Evolutionary conservation across 176 grass and related monocot genomes (phyloP), one percentile per base, ranked within the genome.

Genomic region (Olyra latifolia): DNA sequence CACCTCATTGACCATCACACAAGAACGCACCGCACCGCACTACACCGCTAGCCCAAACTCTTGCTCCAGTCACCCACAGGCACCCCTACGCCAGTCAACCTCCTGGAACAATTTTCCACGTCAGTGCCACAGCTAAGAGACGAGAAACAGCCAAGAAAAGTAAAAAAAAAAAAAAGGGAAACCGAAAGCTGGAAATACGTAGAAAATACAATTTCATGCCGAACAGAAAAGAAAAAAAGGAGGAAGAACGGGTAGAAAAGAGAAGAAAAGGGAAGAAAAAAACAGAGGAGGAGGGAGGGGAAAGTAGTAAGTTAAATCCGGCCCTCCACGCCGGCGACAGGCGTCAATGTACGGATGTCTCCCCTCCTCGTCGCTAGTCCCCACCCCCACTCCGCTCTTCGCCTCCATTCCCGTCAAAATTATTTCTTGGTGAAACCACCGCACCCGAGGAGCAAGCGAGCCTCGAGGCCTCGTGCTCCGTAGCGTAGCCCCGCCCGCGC

Each of bases 331-430:
- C 83, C 93, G 83, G 80, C 77, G 83, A 89, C 93, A 91, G 73
- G 59, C 88, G 88, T 93, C 91, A 87, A 87, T 62, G 91, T 97
- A 97, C 93, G 93, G 90, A 89, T 82, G 83, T 88, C 77, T 49
- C 93, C 84, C 25, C 13, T 35, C 32, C 32, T 35, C 32, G 4
- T 15, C 46, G 13, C 22, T 44, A 7, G 20, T 74, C 73, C 73
- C 79, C 79, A 56, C 85, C 38, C 5, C 56, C 63, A 28, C 49
- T 32, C 20, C 41, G 5, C 48, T 16, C 24, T 3, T 15, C 47
- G 20, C 35, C 43, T 4, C 23, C 14, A 2, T 64, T 15, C 20
- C 40, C 75, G 62, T 73, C 61, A 62, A 38, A 44, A 64, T 42
- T 48, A 60, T 79, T 79, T 66, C 50, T 71, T 38, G 66, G 80